Evolutionary conservation across 306 rosid genomes (phyloP), one percentile per base, ranked within the genome.

Genomic region (Canavalia ensiformis): DNA sequence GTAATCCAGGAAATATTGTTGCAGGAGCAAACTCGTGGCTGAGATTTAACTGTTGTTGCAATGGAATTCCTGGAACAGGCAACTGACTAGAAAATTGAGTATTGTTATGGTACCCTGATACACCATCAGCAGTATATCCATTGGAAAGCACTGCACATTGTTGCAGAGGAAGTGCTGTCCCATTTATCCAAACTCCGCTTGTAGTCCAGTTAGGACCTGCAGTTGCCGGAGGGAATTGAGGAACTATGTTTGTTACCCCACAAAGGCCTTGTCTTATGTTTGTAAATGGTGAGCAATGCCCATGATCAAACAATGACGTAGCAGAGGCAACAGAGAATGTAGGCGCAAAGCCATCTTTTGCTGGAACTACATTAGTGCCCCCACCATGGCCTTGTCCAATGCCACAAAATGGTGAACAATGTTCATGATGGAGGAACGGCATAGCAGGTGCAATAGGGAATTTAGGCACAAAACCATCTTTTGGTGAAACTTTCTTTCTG

Each of bases 141-240:
- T 67, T 83, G 18, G 84, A 85, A 77, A 80, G 81, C 74, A 83
- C 7, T 1, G 81, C 84, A 57, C 56, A 66, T 51, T 73, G 91
- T 50, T 85, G 91, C 57, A 55, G 90, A 76, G 70, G 91, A 76
- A 73, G 59, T 62, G 78, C 4, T 3, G 62, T 64, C 57, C 90
- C 89, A 55, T 79, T 79, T 54, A 84, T 37, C 95, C 91, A 86
- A 74, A 83, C 78, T 67, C 91, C 90, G 35, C 75, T 87, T 74
- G 85, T 2, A 69, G 39, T 56, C 37, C 71, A 10, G 50, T 78
- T 63, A 44, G 76, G 84, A 72, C 71, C 46, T 5, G 67, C 52
- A 29, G 84, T 71, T 45, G 73, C 4, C 0, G 87, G 88, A 56
- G 80, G 87, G 84, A 84, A 78, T 41, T 82, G 88, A 25, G 88